Evolutionary conservation across 2,329 filamentous ascomycete genomes (phyloP).

Genomic region (Pseudogymnoascus sp.): DNA sequence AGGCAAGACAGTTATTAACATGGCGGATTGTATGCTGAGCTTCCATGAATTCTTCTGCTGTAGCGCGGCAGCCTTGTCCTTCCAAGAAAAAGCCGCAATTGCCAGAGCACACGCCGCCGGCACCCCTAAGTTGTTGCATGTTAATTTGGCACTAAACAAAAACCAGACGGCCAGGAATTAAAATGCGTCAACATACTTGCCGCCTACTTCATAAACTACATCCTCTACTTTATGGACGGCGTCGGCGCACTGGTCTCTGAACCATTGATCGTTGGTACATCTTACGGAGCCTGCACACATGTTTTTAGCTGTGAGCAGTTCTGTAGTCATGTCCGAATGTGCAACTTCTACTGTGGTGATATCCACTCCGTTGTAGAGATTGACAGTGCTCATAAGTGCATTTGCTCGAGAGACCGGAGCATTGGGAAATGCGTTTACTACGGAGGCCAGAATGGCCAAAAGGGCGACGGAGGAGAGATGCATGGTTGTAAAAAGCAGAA

Average conservation of each 20-base stretch:
- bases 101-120: not conserved
- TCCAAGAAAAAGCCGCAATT: not conserved
- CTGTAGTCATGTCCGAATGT: not conserved
- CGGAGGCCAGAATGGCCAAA: not conserved
- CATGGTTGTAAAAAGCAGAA: not conserved
- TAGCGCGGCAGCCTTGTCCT: not conserved
- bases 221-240: no score
- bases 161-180: no score
- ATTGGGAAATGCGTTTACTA: not conserved
- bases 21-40: not conserved
- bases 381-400: not conserved
- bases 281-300: not conserved
- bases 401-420: not conserved
- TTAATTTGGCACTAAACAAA: not conserved
- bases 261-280: not conserved
- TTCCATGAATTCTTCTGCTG: not conserved
- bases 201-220: no score
- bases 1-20: not conserved
- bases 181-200: no score
- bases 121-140: not conserved
- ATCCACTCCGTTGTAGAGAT: conserved; percentile 1
- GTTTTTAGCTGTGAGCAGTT: not conserved
- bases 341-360: not conserved
- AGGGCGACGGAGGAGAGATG: not conserved
- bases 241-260: not conserved